Evolutionary conservation across 495 filamentous ascomycete species (phyloP).

Genomic region (Penicillium manginii): DNA sequence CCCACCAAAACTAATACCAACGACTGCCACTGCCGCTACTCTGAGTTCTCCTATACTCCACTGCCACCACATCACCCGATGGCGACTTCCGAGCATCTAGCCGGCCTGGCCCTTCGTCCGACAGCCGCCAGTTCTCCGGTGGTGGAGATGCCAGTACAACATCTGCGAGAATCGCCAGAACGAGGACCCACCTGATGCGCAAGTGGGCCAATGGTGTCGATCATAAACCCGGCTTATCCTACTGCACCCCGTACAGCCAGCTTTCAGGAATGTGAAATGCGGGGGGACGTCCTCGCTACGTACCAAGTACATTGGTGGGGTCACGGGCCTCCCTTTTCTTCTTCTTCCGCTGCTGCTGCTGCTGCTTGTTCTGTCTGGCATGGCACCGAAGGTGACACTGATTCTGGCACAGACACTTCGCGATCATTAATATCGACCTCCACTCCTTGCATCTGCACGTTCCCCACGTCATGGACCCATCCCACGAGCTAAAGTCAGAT

Average conservation of each 20-base stretch:
- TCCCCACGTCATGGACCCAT: slow-evolving; percentile 9
- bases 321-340: slow-evolving; percentile 2
- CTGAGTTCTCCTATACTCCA: not conserved
- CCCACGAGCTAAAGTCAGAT: slow-evolving; percentile 31
- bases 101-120: slow-evolving; percentile 14
- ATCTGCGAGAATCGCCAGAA: slow-evolving; percentile 1
- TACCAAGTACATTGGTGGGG: not conserved
- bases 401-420: not conserved
- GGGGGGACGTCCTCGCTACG: not conserved
- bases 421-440: not conserved
- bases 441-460: slow-evolving; percentile 6
- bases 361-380: not conserved
- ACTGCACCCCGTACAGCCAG: slow-evolving; percentile 3
- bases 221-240: slow-evolving; percentile 4
- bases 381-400: not conserved
- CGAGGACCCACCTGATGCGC: slow-evolving; percentile 1
- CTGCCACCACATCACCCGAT: slow-evolving; percentile 8
- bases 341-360: not conserved
- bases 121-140: slow-evolving; percentile 14
- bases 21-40: not conserved
- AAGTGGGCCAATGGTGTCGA: slow-evolving; percentile 16
- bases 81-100: slow-evolving; percentile 12
- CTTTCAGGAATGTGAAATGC: slow-evolving; percentile 6
- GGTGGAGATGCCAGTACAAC: not conserved
- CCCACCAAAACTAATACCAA: not conserved